Percentiles rank a stretch among this genome's conserved stretches.
These are phyloP conservation scores for Calonectria crousiana DNA, from an alignment of 2,329 filamentous ascomycete species.

Conservation along the genomic window DNA sequence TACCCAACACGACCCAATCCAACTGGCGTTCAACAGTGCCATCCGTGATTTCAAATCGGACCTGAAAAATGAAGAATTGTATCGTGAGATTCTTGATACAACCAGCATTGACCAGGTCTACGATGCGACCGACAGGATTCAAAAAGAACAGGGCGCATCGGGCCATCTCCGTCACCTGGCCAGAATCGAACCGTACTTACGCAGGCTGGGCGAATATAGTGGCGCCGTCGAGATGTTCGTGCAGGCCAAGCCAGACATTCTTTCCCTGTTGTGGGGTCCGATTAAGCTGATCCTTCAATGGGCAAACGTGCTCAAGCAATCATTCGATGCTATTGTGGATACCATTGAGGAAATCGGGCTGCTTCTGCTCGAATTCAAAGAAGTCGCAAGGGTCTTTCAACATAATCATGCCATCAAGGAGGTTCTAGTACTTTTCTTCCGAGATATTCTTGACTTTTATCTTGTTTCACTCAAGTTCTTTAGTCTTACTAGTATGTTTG, in stretches of 20 bases:
- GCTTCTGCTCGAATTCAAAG: conserved; percentile 8
- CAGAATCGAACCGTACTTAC: conserved; percentile 47
- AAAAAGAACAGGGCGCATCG: conserved; percentile 45
- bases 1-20: not conserved
- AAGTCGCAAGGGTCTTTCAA: not conserved
- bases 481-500: conserved; percentile 13
- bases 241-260: conserved; percentile 16
- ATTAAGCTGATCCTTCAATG: conserved; percentile 19
- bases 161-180: conserved; percentile 45
- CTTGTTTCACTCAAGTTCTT: conserved; percentile 9
- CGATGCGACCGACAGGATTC: conserved; percentile 47
- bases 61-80: conserved; percentile 31
- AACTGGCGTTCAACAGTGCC: conserved; percentile 7
- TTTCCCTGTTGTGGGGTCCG: conserved; percentile 28
- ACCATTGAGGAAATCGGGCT: not conserved
- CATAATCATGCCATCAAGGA: not conserved
- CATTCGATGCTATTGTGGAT: conserved; percentile 4
- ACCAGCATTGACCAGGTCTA: conserved; percentile 49
- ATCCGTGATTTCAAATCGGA: conserved; percentile 28
- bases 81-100: conserved; percentile 35
- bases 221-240: conserved; percentile 17
- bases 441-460: conserved; percentile 28
- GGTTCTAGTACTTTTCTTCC: conserved; percentile 15
- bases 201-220: conserved; percentile 13
- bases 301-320: not conserved